These are phyloP conservation scores for Daldinia vernicosa DNA, from an alignment of 495 filamentous ascomycete genomes.

Conservation along the genomic window DNA sequence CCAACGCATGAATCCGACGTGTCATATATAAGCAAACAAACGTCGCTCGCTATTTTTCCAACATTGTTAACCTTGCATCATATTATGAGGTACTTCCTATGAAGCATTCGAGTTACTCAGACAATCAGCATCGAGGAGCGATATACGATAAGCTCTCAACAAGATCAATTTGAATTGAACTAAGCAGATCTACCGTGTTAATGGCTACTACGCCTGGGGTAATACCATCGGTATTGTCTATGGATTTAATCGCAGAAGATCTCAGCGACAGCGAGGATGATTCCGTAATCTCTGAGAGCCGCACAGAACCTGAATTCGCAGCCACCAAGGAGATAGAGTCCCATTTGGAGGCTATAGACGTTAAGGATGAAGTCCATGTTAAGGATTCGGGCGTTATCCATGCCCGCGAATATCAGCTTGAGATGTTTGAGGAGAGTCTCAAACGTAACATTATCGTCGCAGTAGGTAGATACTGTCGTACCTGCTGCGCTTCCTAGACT, in stretches of 20 bases:
- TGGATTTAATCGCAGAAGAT: conserved; percentile 6
- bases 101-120: neutral
- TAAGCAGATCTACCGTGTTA: neutral
- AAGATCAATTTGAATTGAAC: neutral
- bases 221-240: neutral
- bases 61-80: neutral
- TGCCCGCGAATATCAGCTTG: conserved; percentile 81
- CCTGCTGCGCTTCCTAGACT: neutral
- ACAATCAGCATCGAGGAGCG: neutral
- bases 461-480: conserved; percentile 55
- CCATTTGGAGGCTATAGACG: neutral
- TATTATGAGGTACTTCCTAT: neutral
- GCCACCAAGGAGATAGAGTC: neutral
- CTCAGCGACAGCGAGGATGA: conserved; percentile 16
- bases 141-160: conserved; percentile 4
- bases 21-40: neutral
- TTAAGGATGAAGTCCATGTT: neutral
- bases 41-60: neutral
- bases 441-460: conserved; percentile 84
- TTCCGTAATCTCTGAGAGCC: neutral
- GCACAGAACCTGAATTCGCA: neutral
- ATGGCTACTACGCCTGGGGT: conserved; percentile 3
- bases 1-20: conserved; percentile 9
- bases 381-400: conserved; percentile 44
- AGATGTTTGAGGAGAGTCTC: conserved; percentile 89